phyloP scores from a whole-genome alignment of 2,329 filamentous ascomycete species.

The Laburnicola sp. region DNA sequence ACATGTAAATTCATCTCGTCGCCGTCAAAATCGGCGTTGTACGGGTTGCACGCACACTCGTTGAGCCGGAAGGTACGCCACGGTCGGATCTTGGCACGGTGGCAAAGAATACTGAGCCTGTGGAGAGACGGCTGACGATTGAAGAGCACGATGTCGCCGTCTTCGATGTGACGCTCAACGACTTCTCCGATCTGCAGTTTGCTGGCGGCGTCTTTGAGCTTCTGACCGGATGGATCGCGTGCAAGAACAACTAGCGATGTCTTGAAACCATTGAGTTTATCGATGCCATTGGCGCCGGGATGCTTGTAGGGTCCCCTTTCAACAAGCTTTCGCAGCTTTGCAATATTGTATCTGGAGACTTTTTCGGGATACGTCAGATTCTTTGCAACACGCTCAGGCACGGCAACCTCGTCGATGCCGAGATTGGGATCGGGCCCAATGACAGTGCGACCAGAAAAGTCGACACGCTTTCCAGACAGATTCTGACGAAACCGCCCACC shows the following conservation, averaged over 20 bases:
- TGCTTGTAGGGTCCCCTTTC: slow-evolving; percentile 75
- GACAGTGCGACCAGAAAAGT: slow-evolving; percentile 96
- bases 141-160: slow-evolving; percentile 95
- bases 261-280: slow-evolving; percentile 68
- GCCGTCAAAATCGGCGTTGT: slow-evolving; percentile 98
- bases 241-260: slow-evolving; percentile 66
- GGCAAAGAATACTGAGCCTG: slow-evolving; percentile 97
- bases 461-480: slow-evolving; percentile 94
- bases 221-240: slow-evolving; percentile 55
- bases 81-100: slow-evolving; percentile 88
- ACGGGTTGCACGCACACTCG: slow-evolving; percentile 96
- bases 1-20: slow-evolving; percentile 99
- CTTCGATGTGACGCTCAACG: slow-evolving; percentile 91
- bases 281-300: slow-evolving; percentile 83
- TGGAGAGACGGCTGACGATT: slow-evolving; percentile 97
- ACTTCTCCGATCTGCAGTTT: slow-evolving; percentile 80
- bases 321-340: slow-evolving; percentile 75
- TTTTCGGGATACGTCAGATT: slow-evolving; percentile 95
- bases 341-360: slow-evolving; percentile 81
- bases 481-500: slow-evolving; percentile 97
- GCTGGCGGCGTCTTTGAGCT: slow-evolving; percentile 70
- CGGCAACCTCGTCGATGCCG: slow-evolving; percentile 88
- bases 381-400: slow-evolving; percentile 89
- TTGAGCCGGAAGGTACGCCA: slow-evolving; percentile 97
- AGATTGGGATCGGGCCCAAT: slow-evolving; percentile 97